Conservation (phyloP, 345 rosid species). For the Pistacia integerrima region DNA sequence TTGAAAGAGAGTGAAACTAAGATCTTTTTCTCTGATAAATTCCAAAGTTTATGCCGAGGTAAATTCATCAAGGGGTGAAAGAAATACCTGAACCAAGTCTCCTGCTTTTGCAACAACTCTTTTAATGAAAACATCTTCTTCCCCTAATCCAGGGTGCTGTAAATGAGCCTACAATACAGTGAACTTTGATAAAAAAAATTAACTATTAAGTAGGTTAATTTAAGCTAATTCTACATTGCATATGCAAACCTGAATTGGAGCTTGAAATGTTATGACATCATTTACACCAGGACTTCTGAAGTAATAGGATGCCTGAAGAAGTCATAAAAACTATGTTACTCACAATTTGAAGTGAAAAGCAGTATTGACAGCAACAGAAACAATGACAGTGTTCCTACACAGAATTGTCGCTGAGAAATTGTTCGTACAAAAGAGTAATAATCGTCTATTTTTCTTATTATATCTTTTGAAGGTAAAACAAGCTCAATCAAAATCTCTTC, state of each 20-base stretch:
- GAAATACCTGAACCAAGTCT: constrained; percentile 38
- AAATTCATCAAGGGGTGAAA: not conserved
- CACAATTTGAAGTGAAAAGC: not conserved
- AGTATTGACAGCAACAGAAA: not conserved
- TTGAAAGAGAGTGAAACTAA: not conserved
- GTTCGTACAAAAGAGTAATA: no score
- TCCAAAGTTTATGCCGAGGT: not conserved
- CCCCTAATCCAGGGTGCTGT: constrained; percentile 25
- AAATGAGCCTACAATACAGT: constrained; percentile 2
- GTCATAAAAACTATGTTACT: constrained; percentile 1
- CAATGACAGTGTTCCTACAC: not conserved
- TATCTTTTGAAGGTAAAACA: not conserved
- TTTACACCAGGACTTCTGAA: constrained; percentile 32
- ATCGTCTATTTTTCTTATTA: not conserved
- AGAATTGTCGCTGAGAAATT: not conserved
- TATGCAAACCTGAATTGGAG: constrained; percentile 35
- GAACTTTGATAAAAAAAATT: not conserved
- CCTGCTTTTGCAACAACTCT: constrained; percentile 46
- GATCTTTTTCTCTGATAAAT: not conserved
- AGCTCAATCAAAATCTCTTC: not conserved
- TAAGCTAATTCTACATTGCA: not conserved
- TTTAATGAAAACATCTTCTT: constrained; percentile 36
- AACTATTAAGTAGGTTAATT: not conserved
- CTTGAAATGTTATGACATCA: constrained; percentile 43
- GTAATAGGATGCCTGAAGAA: constrained; percentile 38